These are phyloP conservation scores for Talinum fruticosum DNA, from an alignment of 148 eudicot genomes.

Conservation along the genomic window DNA sequence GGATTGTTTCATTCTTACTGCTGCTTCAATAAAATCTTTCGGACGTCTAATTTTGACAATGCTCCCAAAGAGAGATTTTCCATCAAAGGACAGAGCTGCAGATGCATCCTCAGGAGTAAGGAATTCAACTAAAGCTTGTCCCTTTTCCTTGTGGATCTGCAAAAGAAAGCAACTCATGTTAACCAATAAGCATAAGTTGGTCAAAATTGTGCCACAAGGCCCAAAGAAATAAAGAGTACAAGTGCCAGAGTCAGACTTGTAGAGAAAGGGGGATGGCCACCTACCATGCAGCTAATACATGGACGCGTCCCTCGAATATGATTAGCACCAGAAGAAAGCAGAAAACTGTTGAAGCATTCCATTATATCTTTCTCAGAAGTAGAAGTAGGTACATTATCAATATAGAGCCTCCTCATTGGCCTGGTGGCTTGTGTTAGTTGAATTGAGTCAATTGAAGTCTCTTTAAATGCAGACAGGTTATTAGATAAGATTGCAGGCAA, in stretches of 20 bases:
- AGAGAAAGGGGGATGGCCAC: conserved; percentile 20
- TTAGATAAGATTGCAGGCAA: conserved; percentile 36
- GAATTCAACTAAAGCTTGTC: conserved; percentile 92
- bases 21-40: conserved; percentile 65
- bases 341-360: conserved; percentile 62
- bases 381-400: conserved; percentile 76
- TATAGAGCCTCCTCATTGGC: conserved; percentile 92
- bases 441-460: conserved; percentile 65
- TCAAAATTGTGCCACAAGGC: background rate
- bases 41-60: conserved; percentile 89
- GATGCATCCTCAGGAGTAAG: conserved; percentile 99
- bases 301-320: conserved; percentile 67
- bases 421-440: conserved; percentile 98
- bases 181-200: conserved; percentile 6
- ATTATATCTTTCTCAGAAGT: conserved; percentile 76
- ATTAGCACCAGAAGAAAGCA: conserved; percentile 66
- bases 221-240: background rate
- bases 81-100: conserved; percentile 77
- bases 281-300: conserved; percentile 93
- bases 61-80: conserved; percentile 64
- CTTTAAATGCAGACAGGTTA: conserved; percentile 34
- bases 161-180: conserved; percentile 16
- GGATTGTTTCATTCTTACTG: conserved; percentile 59
- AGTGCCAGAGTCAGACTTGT: background rate
- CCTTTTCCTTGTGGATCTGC: conserved; percentile 94